Percentiles rank a stretch among this genome's conserved stretches.
Evolutionary conservation across 352 stramenopile species (phyloP).

Genomic region (Phytophthora pistaciae): DNA sequence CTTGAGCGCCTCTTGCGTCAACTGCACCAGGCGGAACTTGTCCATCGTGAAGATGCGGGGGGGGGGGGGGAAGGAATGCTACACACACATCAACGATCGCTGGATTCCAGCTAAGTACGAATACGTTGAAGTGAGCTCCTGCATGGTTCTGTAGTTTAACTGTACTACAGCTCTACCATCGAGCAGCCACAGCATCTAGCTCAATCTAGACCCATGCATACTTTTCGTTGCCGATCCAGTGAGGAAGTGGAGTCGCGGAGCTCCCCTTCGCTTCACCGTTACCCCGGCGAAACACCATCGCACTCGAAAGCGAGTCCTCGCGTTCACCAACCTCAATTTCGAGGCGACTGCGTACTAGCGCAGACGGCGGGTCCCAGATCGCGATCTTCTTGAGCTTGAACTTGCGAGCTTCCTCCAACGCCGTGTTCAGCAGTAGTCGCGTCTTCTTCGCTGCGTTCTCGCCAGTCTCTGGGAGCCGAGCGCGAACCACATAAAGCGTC

Average conservation of each 20-base stretch:
- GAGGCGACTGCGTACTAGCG: slow-evolving; percentile 35
- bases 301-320: slow-evolving; percentile 67
- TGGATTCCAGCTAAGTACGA: slow-evolving; percentile 7
- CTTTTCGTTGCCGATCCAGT: slow-evolving; percentile 59
- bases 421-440: slow-evolving; percentile 38
- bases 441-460: slow-evolving; percentile 19
- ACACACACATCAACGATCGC: slow-evolving; percentile 6
- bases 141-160: neutral
- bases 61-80: too few species aligned
- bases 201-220: slow-evolving; percentile 52
- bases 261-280: neutral
- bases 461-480: slow-evolving; percentile 37
- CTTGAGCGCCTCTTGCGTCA: slow-evolving; percentile 62
- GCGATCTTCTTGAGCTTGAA: slow-evolving; percentile 51
- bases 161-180: neutral
- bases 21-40: slow-evolving; percentile 58
- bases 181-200: neutral
- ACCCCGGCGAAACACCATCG: slow-evolving; percentile 49
- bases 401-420: slow-evolving; percentile 49
- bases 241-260: slow-evolving; percentile 13
- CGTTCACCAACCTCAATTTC: slow-evolving; percentile 48
- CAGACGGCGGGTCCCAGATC: slow-evolving; percentile 47
- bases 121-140: neutral
- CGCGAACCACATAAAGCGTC: slow-evolving; percentile 61
- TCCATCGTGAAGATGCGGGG: slow-evolving; percentile 5